Percentiles rank a stretch among this genome's conserved stretches.
Conservation (phyloP, 1,284 basidiomycete genomes). For the Microstroma glucosiphilum region DNA sequence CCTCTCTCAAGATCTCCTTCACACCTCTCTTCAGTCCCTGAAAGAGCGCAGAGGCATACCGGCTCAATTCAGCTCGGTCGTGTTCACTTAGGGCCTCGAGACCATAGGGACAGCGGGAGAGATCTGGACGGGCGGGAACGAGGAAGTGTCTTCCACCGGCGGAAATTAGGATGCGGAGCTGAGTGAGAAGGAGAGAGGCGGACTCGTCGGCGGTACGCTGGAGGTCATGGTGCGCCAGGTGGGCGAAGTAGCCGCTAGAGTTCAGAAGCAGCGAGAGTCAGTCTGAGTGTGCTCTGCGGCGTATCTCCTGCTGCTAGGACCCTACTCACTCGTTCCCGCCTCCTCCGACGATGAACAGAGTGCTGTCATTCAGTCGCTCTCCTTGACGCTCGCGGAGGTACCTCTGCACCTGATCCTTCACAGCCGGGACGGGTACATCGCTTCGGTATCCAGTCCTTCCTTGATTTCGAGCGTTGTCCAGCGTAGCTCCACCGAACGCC, state of each 20-base stretch:
- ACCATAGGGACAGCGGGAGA: neutral
- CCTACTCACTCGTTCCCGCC: slow-evolving; percentile 18
- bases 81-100: neutral
- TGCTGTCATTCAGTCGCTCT: slow-evolving; percentile 12
- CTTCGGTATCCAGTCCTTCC: slow-evolving; percentile 22
- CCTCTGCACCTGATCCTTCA: neutral
- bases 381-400: slow-evolving; percentile 20
- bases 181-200: neutral
- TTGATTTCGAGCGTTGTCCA: slow-evolving; percentile 20
- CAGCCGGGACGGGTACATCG: slow-evolving; percentile 4
- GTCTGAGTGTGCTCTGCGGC: neutral
- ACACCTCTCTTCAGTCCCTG: neutral
- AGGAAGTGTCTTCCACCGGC: neutral
- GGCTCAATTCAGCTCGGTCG: neutral
- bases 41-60: neutral
- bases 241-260: neutral
- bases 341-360: slow-evolving; percentile 22
- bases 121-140: neutral
- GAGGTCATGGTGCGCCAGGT: neutral
- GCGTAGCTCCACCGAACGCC: slow-evolving; percentile 28
- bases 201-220: neutral
- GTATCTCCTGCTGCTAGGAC: neutral
- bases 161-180: neutral
- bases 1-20: neutral
- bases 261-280: neutral